A percentile compares a stretch with the other conserved stretches of the same genome.
Evolutionary conservation across 805 yeast genomes (phyloP).

Genomic region (Saccharomycopsis vini): DNA sequence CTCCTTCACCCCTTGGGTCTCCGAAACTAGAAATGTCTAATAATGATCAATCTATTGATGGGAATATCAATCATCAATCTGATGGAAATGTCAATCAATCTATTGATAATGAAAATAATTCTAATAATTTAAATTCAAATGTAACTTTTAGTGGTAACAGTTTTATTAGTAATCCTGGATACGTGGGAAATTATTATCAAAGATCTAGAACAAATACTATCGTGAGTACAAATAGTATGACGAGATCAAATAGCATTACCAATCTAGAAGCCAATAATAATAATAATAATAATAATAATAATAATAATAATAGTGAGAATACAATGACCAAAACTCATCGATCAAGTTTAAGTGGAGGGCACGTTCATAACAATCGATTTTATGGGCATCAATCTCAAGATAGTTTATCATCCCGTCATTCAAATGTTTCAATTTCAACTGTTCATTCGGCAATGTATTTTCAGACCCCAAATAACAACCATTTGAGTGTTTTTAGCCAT

Average conservation of each 20-base stretch:
- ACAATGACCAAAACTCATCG: not conserved
- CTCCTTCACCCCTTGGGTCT: constrained; percentile 17
- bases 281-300: constrained; percentile 2
- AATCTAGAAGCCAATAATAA: not conserved
- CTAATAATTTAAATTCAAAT: not conserved
- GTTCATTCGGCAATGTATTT: constrained; percentile 15
- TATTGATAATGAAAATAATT: constrained; percentile 3
- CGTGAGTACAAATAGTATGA: not conserved
- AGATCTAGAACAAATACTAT: constrained; percentile 3
- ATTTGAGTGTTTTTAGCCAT: not conserved
- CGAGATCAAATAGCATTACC: constrained; percentile 2
- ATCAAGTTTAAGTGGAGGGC: not conserved
- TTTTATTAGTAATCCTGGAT: not conserved
- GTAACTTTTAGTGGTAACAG: not conserved
- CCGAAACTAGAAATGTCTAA: constrained; percentile 7
- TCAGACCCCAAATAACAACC: constrained; percentile 11
- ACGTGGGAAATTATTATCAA: not conserved
- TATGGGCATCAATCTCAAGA: constrained; percentile 18
- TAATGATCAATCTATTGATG: not conserved
- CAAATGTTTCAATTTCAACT: constrained; percentile 2
- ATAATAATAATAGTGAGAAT: not conserved
- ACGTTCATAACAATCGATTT: not conserved
- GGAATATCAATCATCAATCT: no score
- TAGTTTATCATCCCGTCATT: constrained; percentile 13
- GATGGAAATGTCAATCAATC: not conserved